phyloP scores from a whole-genome alignment of 768 basidiomycete genomes.

The Lactarius pseudohatsudake region DNA sequence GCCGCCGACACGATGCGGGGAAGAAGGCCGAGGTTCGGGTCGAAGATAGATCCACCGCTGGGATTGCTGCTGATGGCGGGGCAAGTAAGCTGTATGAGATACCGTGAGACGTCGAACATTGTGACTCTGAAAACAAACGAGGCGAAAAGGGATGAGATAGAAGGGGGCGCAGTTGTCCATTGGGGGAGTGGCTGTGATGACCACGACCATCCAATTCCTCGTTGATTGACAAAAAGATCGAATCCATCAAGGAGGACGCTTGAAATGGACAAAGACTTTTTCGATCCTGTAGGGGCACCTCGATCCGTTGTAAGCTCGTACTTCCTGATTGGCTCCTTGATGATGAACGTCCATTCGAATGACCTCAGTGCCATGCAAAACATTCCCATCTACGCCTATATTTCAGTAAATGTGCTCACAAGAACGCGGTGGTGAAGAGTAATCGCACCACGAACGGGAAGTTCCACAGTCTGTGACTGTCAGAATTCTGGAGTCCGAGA shows the following conservation, averaged over 20 bases:
- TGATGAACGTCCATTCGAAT: neutral
- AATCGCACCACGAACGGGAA: slow-evolving; percentile 4
- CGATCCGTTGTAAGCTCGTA: too few relatives aligned
- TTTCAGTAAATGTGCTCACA: neutral
- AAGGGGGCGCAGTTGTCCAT: neutral
- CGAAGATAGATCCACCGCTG: neutral
- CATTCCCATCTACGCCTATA: slow-evolving; percentile 2
- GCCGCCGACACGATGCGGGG: neutral
- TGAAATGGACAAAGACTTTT: neutral
- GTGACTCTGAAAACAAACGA: neutral
- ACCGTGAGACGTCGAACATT: slow-evolving; percentile 9
- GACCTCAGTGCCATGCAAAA: neutral
- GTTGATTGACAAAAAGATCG: slow-evolving; percentile 14
- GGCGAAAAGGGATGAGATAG: neutral
- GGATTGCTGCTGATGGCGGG: slow-evolving; percentile 1
- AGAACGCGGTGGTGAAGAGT: neutral
- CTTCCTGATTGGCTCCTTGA: too few relatives aligned
- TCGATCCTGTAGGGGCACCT: neutral
- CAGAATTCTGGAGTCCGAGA: too few relatives aligned
- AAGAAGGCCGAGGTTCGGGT: too few relatives aligned
- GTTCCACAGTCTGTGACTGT: neutral
- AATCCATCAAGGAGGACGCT: slow-evolving; percentile 15
- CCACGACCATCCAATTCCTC: slow-evolving; percentile 10
- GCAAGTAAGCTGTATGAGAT: slow-evolving; percentile 1
- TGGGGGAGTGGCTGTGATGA: slow-evolving; percentile 4